Base-by-base conservation (phyloP, 148 eudicot species). In the Cornus suecica region DNA sequence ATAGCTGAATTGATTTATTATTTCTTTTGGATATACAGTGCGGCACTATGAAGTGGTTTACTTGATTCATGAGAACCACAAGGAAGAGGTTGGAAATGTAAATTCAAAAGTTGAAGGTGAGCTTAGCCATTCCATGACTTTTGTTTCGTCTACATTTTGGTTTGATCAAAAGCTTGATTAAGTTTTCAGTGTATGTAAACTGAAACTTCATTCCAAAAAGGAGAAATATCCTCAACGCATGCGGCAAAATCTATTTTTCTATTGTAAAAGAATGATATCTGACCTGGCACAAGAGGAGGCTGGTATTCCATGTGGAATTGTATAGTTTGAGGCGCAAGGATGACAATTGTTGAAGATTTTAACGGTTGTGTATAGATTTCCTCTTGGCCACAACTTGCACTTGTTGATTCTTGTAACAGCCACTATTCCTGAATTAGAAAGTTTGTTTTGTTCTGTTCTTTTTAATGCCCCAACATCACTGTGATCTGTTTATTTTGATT, bases 21-120 rank as follows among this genome's bases (percentile, higher is more conserved):
- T 79, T 74, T 62, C 56, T 34, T 34, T 31, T 76, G 56, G 32
- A 34, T 65, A 48, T 66, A 41, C 83, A 94, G 98, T 86, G 91
- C 91, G 97, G 74, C 99, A 94, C 80, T 94, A 94, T 78, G 97
- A 94, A 80, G 94, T 94, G 78, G 94, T 94, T 27, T 94, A 90
- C 83, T 61, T 92, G 67, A 92, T 94, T 62, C 99, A 94, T 73
- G 94, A 90, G 87, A 87, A 94, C 79, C 83, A 78, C 64, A 83
- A 72, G 30, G 92, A 86, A 37, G 81, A 90, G 79, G 97, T 94
- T 77, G 92, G 84, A 73, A 85, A 63, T 63, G 97, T 94, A 65
- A 94, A 94, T 76, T 45, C 83, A 69, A 94, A 92, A 85, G 82
- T 92, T 56, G 88, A 86, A 90, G 99, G 99, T 94, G 76, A 79